A percentile compares a stretch with the other conserved stretches of the same genome.
These are phyloP conservation scores for Sporothrix humicola DNA, from an alignment of 2,329 filamentous ascomycete species.

Conservation along the genomic window DNA sequence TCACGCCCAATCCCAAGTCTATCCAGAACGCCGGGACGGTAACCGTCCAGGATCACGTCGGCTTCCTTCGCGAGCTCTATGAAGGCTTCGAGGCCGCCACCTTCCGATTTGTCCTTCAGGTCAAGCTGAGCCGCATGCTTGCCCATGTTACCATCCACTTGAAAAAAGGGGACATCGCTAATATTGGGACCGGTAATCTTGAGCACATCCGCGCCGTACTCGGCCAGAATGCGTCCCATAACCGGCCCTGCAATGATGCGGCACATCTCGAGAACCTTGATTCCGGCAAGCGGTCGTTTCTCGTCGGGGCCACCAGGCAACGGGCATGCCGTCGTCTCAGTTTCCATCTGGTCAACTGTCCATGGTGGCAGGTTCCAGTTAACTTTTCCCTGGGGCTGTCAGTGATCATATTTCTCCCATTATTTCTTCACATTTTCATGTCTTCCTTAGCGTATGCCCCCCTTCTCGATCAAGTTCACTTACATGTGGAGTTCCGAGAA, in stretches of 20 bases:
- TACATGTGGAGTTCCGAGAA: conserved; percentile 48
- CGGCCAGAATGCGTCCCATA: conserved; percentile 51
- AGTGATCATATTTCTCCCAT: neutral
- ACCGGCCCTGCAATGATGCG: conserved; percentile 55
- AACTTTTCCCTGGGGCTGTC: conserved; percentile 42
- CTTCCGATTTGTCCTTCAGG: conserved; percentile 52
- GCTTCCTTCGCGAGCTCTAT: conserved; percentile 51
- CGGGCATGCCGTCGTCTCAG: conserved; percentile 52
- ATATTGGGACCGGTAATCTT: conserved; percentile 52
- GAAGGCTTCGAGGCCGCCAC: conserved; percentile 55
- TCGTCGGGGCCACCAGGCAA: conserved; percentile 44
- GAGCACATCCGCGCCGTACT: conserved; percentile 55
- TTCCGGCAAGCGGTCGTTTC: conserved; percentile 49
- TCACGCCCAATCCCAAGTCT: conserved; percentile 51
- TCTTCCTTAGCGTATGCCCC: too few species aligned
- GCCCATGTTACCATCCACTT: conserved; percentile 53
- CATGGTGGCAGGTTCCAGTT: conserved; percentile 53
- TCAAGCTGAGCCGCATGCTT: conserved; percentile 56
- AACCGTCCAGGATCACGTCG: conserved; percentile 62
- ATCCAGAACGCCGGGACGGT: conserved; percentile 52
- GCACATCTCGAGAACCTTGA: conserved; percentile 58
- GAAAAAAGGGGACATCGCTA: conserved; percentile 50
- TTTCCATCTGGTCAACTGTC: conserved; percentile 54
- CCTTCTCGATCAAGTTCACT: neutral
- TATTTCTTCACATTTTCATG: neutral